phyloP scores from a whole-genome alignment of 441 rosid species.

The Omphalea diandra region DNA sequence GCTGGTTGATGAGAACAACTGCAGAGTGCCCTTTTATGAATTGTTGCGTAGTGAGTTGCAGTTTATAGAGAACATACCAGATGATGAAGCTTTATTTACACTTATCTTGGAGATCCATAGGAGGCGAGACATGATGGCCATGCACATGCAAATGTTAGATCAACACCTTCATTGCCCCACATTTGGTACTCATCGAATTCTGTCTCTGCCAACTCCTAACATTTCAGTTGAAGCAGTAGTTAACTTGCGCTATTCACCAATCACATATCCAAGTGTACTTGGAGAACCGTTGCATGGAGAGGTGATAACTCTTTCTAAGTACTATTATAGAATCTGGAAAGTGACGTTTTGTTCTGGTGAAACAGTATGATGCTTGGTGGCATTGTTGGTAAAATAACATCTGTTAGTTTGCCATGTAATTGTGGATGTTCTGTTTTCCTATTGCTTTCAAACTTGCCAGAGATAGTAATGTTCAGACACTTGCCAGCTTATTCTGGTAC shows the following conservation, averaged over 20 bases:
- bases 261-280: constrained; percentile 96
- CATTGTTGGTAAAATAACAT: neutral
- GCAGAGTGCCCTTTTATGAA: constrained; percentile 95
- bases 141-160: constrained; percentile 97
- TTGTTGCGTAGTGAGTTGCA: constrained; percentile 88
- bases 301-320: constrained; percentile 41
- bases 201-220: constrained; percentile 63
- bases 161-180: constrained; percentile 98
- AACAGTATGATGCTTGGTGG: constrained; percentile 9
- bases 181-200: constrained; percentile 88
- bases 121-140: constrained; percentile 97
- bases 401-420: too few relatives aligned
- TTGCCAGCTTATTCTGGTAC: too few relatives aligned
- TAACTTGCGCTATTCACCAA: constrained; percentile 82
- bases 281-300: constrained; percentile 98
- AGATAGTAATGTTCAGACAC: too few relatives aligned
- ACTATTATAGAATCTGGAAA: neutral
- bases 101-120: constrained; percentile 88
- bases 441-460: too few relatives aligned
- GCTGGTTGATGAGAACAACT: constrained; percentile 79
- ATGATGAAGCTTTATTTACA: constrained; percentile 89
- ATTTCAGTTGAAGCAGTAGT: constrained; percentile 67
- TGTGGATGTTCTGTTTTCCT: too few relatives aligned
- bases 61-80: constrained; percentile 92
- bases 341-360: neutral